Percentiles rank a stretch among this genome's conserved stretches.
Evolutionary conservation across 176 grass and related monocot species (phyloP).

Genomic region (Phoenix dactylifera): DNA sequence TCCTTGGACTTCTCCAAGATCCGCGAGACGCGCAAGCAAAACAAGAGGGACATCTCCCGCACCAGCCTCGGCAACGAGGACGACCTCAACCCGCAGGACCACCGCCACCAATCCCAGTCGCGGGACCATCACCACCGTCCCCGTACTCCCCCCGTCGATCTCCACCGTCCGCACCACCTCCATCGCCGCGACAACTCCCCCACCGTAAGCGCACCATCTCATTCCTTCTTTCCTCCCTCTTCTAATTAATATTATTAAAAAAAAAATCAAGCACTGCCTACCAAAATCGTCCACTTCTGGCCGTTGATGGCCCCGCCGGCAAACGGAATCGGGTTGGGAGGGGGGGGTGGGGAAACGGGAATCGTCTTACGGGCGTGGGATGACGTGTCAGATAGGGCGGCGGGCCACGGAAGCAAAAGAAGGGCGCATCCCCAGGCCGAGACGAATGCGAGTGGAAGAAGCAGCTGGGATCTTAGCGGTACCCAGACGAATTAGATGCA

Average conservation of each 20-base stretch:
- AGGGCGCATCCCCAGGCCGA: too few species aligned
- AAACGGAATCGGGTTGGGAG: too few species aligned
- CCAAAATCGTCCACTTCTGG: too few species aligned
- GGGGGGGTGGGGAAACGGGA: too few species aligned
- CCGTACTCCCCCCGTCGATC: conserved; percentile 15
- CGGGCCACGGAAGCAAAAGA: too few species aligned
- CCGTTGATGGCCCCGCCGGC: too few species aligned
- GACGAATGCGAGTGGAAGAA: too few species aligned
- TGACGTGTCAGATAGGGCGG: too few species aligned
- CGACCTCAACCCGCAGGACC: conserved; percentile 23
- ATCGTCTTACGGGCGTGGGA: too few species aligned
- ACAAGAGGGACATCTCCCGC: conserved; percentile 87
- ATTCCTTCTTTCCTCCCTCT: not conserved
- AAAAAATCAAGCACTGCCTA: too few species aligned
- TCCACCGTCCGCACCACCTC: conserved; percentile 32
- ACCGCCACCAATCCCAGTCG: conserved; percentile 13
- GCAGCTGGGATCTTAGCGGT: too few species aligned
- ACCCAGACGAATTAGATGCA: too few species aligned
- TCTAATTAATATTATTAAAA: not conserved
- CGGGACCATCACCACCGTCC: conserved; percentile 12
- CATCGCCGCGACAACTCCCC: conserved; percentile 43
- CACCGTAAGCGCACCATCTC: conserved; percentile 26
- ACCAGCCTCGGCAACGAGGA: conserved; percentile 65
- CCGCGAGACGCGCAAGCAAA: conserved; percentile 89
- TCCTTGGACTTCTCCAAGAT: conserved; percentile 99